These are phyloP conservation scores for Musa troglodytarum DNA, from an alignment of 176 grass and related monocot species.

Conservation along the genomic window DNA sequence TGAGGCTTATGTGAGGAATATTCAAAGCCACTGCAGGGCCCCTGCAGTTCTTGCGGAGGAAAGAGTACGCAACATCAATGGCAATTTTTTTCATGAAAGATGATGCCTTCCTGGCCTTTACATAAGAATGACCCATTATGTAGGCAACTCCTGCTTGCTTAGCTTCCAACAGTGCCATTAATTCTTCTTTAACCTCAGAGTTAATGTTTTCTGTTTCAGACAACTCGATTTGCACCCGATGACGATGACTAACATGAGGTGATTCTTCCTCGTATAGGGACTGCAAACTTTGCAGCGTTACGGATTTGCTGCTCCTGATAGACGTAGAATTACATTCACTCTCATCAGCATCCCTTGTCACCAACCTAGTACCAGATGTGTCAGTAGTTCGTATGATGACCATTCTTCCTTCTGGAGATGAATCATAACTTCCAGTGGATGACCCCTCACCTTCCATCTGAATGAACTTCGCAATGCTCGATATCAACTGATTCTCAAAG, in stretches of 20 bases:
- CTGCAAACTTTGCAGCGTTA: slow-evolving; percentile 64
- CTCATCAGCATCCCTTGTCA: slow-evolving; percentile 34
- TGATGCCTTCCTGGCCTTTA: slow-evolving; percentile 84
- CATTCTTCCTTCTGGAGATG: slow-evolving; percentile 87
- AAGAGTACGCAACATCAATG: slow-evolving; percentile 86
- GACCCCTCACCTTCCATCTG: slow-evolving; percentile 84
- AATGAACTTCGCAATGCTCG: slow-evolving; percentile 97
- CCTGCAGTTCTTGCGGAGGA: slow-evolving; percentile 91
- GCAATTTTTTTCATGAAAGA: slow-evolving; percentile 72
- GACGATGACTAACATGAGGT: slow-evolving; percentile 28
- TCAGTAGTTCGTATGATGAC: slow-evolving; percentile 62
- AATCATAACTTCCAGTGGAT: slow-evolving; percentile 51
- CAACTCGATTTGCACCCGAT: slow-evolving; percentile 54
- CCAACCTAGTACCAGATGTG: slow-evolving; percentile 30
- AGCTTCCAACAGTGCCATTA: slow-evolving; percentile 63
- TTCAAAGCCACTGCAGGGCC: slow-evolving; percentile 76
- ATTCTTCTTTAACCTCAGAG: slow-evolving; percentile 68
- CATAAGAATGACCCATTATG: slow-evolving; percentile 85
- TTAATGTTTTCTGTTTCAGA: slow-evolving; percentile 27
- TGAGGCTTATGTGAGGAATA: slow-evolving; percentile 94
- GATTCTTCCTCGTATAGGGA: slow-evolving; percentile 78
- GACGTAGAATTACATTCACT: slow-evolving; percentile 25
- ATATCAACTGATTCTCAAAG: slow-evolving; percentile 78
- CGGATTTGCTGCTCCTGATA: slow-evolving; percentile 62
- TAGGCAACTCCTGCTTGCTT: slow-evolving; percentile 86